Percentiles rank a stretch among this genome's conserved stretches.
These are phyloP conservation scores for Candida glaebosa DNA, from an alignment of 805 yeast genomes.

Conservation along the genomic window DNA sequence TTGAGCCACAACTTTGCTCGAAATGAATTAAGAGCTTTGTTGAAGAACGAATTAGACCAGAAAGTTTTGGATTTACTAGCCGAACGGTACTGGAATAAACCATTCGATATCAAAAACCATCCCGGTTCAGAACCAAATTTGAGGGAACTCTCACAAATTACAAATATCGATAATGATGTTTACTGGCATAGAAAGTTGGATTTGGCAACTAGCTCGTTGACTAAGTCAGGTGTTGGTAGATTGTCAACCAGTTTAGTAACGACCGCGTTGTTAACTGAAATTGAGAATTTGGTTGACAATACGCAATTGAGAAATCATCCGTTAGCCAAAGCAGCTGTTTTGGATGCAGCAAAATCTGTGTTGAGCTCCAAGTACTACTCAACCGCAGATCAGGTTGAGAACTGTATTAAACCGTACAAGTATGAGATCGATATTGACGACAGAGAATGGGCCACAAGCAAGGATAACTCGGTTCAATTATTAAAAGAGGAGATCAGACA, in stretches of 20 bases:
- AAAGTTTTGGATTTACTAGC: constrained; percentile 83
- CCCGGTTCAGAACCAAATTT: constrained; percentile 43
- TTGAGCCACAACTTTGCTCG: constrained; percentile 80
- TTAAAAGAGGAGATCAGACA: constrained; percentile 83
- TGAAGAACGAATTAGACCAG: constrained; percentile 86
- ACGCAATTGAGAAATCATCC: constrained; percentile 84
- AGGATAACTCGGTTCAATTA: constrained; percentile 70
- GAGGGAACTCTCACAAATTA: constrained; percentile 52
- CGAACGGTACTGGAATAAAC: constrained; percentile 86
- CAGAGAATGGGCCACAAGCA: constrained; percentile 83
- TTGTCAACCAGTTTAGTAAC: constrained; percentile 80
- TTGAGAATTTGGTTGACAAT: constrained; percentile 65
- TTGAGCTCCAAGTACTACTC: constrained; percentile 75
- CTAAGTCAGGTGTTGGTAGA: constrained; percentile 93
- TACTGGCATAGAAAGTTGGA: constrained; percentile 90
- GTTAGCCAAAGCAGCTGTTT: constrained; percentile 75
- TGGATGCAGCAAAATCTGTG: constrained; percentile 80
- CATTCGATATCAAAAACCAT: constrained; percentile 24
- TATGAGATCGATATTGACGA: constrained; percentile 96
- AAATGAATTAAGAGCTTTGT: constrained; percentile 70
- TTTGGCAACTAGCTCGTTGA: constrained; percentile 69
- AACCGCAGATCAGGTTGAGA: constrained; percentile 97
- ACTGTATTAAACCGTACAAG: constrained; percentile 96
- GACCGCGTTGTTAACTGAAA: constrained; percentile 72
- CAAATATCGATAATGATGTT: constrained; percentile 54